A percentile compares a stretch with the other conserved stretches of the same genome.
phyloP scores from a whole-genome alignment of 2,329 filamentous ascomycete species.

The Helotiales sp. region DNA sequence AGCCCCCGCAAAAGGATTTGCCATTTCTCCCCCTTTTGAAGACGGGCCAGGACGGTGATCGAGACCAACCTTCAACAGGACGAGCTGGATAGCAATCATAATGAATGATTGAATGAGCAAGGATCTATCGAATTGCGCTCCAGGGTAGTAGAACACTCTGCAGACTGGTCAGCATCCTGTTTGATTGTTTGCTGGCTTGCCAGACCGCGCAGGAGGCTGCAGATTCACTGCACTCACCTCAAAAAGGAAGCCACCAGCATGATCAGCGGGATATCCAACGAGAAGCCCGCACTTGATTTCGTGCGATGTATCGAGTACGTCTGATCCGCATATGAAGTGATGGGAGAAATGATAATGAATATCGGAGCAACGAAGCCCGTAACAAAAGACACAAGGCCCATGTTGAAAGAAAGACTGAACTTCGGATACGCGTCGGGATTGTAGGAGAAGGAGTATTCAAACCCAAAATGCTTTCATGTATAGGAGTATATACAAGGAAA shows the following conservation, averaged over 20 bases:
- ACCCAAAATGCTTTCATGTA: constrained; percentile 12
- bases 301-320: constrained; percentile 66
- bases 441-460: neutral
- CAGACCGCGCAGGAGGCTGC: neutral
- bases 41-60: constrained; percentile 67
- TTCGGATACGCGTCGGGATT: neutral
- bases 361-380: constrained; percentile 64
- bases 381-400: constrained; percentile 44
- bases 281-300: constrained; percentile 70
- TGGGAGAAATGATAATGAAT: constrained; percentile 66
- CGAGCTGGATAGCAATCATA: constrained; percentile 67
- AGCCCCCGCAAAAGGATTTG: constrained; percentile 63
- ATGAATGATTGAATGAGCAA: constrained; percentile 68
- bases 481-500: constrained; percentile 20
- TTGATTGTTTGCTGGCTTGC: neutral
- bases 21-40: constrained; percentile 63
- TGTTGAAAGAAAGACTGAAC: constrained; percentile 28
- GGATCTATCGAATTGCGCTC: constrained; percentile 66
- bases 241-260: constrained; percentile 73
- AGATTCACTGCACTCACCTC: constrained; percentile 52
- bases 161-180: constrained; percentile 20
- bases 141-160: constrained; percentile 74
- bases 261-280: constrained; percentile 72
- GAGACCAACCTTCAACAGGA: constrained; percentile 70
- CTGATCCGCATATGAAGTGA: constrained; percentile 70